Conservation (phyloP, 73 alveolate species). For the Diophrys appendiculata region DNA sequence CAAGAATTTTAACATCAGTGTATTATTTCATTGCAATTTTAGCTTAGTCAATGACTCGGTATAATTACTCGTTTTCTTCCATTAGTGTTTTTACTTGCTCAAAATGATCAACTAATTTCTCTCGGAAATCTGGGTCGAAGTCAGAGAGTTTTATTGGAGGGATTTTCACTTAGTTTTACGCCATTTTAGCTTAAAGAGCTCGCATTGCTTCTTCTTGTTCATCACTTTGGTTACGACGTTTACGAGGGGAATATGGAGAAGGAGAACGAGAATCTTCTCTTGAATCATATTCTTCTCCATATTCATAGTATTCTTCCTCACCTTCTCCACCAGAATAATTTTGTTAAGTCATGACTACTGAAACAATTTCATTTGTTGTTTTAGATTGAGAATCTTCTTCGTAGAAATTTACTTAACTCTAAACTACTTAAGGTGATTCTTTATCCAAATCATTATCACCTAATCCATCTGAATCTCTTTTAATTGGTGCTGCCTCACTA, state of each 20-base stretch:
- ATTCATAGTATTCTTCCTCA: neutral
- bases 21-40: neutral
- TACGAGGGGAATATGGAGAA: too few relatives aligned
- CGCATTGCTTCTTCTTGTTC: neutral
- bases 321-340: neutral
- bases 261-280: neutral
- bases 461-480: too few relatives aligned
- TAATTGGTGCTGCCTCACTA: too few relatives aligned
- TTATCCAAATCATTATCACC: too few relatives aligned
- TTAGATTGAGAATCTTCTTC: conserved; percentile 1
- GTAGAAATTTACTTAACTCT: neutral
- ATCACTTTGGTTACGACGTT: too few relatives aligned
- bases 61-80: neutral
- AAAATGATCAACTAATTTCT: neutral
- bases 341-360: neutral
- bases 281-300: too few relatives aligned
- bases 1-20: too few relatives aligned
- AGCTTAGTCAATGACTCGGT: neutral
- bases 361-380: neutral
- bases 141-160: neutral
- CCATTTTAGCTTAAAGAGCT: neutral
- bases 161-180: neutral
- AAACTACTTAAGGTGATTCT: too few relatives aligned
- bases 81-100: neutral
- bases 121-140: neutral